These are phyloP conservation scores for Curvularia spicifera DNA, from an alignment of 2,329 filamentous ascomycete species.

Conservation along the genomic window DNA sequence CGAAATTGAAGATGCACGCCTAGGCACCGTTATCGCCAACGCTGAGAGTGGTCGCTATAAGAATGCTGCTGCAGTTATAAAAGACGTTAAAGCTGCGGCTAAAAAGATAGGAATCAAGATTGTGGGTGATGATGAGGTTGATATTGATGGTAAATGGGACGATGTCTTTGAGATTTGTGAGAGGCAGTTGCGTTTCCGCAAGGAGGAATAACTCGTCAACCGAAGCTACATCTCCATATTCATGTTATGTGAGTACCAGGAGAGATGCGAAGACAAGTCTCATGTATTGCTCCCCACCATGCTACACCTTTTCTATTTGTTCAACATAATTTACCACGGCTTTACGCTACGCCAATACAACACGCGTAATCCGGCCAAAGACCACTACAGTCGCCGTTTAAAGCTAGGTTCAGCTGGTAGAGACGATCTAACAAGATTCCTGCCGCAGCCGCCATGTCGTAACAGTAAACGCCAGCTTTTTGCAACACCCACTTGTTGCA, in stretches of 20 bases:
- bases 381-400: neutral
- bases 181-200: neutral
- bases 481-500: constrained; percentile 1
- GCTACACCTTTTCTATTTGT: neutral
- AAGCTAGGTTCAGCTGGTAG: neutral
- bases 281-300: neutral
- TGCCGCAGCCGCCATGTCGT: neutral
- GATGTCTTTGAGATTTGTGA: neutral
- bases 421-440: neutral
- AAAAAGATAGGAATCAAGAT: neutral
- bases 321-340: neutral
- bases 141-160: neutral
- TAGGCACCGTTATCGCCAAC: neutral
- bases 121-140: neutral
- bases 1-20: neutral
- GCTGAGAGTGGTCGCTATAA: neutral
- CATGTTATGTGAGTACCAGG: neutral
- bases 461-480: neutral
- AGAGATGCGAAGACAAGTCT: neutral
- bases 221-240: neutral
- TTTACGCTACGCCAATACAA: neutral
- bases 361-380: neutral
- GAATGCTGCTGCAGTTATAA: neutral
- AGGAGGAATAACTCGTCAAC: neutral
- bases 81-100: neutral